Conservation (phyloP, 306 rosid genomes). For the Senna tora region DNA sequence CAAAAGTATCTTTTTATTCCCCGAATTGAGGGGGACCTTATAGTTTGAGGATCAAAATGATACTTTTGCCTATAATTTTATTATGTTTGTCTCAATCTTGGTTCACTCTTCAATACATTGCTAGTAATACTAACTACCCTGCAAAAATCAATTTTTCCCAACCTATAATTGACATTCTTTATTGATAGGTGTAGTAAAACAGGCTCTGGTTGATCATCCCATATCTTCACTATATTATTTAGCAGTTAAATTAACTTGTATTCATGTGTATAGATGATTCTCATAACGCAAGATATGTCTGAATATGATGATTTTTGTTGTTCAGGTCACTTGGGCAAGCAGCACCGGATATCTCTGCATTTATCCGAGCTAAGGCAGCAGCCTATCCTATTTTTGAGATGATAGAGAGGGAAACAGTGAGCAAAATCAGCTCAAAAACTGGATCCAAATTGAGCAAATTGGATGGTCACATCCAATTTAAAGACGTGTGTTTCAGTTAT, state of each 20-base stretch:
- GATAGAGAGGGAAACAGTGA: slow-evolving; percentile 85
- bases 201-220: background rate
- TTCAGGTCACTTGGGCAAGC: slow-evolving; percentile 93
- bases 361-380: slow-evolving; percentile 86
- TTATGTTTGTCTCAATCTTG: background rate
- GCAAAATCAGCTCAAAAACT: slow-evolving; percentile 54
- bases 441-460: slow-evolving; percentile 62
- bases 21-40: too few relatives aligned
- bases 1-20: too few relatives aligned
- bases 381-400: slow-evolving; percentile 93
- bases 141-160: background rate
- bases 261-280: slow-evolving; percentile 21
- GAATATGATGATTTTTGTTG: slow-evolving; percentile 28
- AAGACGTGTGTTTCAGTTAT: slow-evolving; percentile 76
- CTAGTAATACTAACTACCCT: background rate
- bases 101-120: background rate
- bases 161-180: background rate
- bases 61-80: too few relatives aligned
- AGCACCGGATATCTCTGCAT: slow-evolving; percentile 88
- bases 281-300: slow-evolving; percentile 15
- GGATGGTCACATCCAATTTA: slow-evolving; percentile 82
- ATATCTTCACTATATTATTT: background rate
- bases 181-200: background rate
- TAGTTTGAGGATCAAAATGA: too few relatives aligned
- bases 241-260: background rate